phyloP scores from a whole-genome alignment of 106 monocot genomes.

The Vanilla planifolia region DNA sequence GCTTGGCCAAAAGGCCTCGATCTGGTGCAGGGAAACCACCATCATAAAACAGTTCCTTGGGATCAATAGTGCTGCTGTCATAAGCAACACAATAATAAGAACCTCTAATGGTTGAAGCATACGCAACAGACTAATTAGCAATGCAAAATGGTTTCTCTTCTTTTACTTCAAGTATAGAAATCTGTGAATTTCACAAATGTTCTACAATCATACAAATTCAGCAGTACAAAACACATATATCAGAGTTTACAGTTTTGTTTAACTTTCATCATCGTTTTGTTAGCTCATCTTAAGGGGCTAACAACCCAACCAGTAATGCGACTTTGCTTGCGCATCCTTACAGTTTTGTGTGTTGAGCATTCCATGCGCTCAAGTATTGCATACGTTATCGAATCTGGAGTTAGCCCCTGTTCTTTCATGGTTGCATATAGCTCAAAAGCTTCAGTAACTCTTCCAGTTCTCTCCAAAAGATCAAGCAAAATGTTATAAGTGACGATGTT shows the following conservation, averaged over 20 bases:
- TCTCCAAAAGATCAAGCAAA: conserved; percentile 89
- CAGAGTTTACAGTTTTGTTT: neutral
- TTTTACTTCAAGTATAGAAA: too few species aligned
- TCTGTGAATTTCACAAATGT: too few species aligned
- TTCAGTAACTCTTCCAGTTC: conserved; percentile 55
- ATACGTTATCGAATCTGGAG: conserved; percentile 87
- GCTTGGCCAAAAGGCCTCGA: too few species aligned
- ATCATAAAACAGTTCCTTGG: too few species aligned
- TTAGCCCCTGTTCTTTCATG: conserved; percentile 66
- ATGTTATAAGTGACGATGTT: conserved; percentile 98
- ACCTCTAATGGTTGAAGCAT: too few species aligned
- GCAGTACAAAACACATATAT: neutral
- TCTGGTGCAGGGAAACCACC: too few species aligned
- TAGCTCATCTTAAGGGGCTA: conserved; percentile 56
- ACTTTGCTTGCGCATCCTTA: conserved; percentile 41
- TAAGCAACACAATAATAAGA: too few species aligned
- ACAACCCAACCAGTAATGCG: conserved; percentile 82
- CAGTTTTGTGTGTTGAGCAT: conserved; percentile 32
- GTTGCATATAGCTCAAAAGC: conserved; percentile 63
- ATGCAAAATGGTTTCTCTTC: too few species aligned
- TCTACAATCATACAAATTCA: too few species aligned
- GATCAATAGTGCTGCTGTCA: too few species aligned
- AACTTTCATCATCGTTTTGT: neutral
- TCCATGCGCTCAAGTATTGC: conserved; percentile 70
- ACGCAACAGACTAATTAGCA: too few species aligned